Evolutionary conservation across 2,329 filamentous ascomycete genomes (phyloP), one percentile per base, ranked within the genome.

Genomic region (Talaromyces sp.): DNA sequence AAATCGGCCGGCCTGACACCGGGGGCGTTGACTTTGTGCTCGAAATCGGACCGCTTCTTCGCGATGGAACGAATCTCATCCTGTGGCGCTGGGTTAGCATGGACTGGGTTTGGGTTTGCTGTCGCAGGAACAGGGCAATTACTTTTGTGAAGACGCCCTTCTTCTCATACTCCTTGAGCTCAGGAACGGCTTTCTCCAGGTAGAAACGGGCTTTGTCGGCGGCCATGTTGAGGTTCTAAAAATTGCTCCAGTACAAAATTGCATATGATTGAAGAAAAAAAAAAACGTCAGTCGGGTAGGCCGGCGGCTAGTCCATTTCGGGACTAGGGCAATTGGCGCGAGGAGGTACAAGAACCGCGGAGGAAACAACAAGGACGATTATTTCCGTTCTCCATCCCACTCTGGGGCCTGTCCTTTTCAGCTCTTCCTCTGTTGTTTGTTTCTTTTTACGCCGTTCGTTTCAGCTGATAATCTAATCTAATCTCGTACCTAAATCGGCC

Each of bases 181-280:
- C 93, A 16, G 93, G 92, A 51, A 97, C 91, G 2, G 90, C 89
- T 68, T 94, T 89, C 80, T 99, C 95, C 66, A 98, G 85, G 77
- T 91, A 97, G 78, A 94, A 98, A 62, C 94, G 91, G 61, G 94
- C 95, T 78, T 97, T 98, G 72, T 98, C 95, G 65, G 90, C 89
- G 1, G 92, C 86, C 92, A 96, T 96, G 63, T 57, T 70, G 71
- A 70, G 4, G 30, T 14, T 31, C 12, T 50, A 16, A 10, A 10
- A 33, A 36, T 12, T 56, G 31, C 54, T 51, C 30, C 5, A 18
- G 28, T 30, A 36, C n/a, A 6, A 56, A 34, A 36, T 56, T 31
- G 31, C 30, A 36, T 18, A 42, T 34, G 34, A 53, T 40, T 31
- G 12, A 34, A 50, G 5, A 16, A 18, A 50, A 52, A 31, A 56